phyloP scores from a whole-genome alignment of 1,139 yeast genomes.

The Scheffersomyces segobiensis region DNA sequence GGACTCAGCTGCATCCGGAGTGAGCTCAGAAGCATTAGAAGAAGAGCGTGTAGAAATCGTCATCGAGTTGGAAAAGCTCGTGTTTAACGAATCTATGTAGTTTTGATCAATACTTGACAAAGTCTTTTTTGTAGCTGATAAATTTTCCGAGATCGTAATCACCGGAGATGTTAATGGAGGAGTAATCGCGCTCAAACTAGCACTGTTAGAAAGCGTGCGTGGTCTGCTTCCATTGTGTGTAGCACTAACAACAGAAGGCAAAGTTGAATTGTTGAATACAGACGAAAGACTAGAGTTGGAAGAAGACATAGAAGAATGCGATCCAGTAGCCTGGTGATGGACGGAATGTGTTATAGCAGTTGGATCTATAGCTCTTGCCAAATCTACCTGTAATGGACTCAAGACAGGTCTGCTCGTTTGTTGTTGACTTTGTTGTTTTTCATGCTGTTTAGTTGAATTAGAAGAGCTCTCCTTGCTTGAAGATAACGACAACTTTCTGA shows the following conservation, averaged over 20 bases:
- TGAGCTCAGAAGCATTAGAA: neutral
- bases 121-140: slow-evolving; percentile 27
- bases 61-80: slow-evolving; percentile 5
- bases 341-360: neutral
- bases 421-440: slow-evolving; percentile 7
- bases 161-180: slow-evolving; percentile 42
- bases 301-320: slow-evolving; percentile 12
- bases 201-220: slow-evolving; percentile 12
- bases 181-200: slow-evolving; percentile 26
- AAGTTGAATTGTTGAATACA: slow-evolving; percentile 2
- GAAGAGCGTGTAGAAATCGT: slow-evolving; percentile 1
- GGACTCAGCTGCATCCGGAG: neutral
- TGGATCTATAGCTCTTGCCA: slow-evolving; percentile 9
- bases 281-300: slow-evolving; percentile 8
- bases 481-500: slow-evolving; percentile 31
- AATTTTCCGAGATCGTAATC: slow-evolving; percentile 42
- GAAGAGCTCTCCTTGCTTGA: neutral
- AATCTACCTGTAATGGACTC: slow-evolving; percentile 23
- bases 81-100: slow-evolving; percentile 30
- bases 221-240: slow-evolving; percentile 6
- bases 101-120: slow-evolving; percentile 37
- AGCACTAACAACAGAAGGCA: neutral
- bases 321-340: slow-evolving; percentile 12
- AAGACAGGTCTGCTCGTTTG: slow-evolving; percentile 21
- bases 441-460: neutral